Conservation (phyloP, 495 filamentous ascomycete species). For the Hypoxylon intermedium region DNA sequence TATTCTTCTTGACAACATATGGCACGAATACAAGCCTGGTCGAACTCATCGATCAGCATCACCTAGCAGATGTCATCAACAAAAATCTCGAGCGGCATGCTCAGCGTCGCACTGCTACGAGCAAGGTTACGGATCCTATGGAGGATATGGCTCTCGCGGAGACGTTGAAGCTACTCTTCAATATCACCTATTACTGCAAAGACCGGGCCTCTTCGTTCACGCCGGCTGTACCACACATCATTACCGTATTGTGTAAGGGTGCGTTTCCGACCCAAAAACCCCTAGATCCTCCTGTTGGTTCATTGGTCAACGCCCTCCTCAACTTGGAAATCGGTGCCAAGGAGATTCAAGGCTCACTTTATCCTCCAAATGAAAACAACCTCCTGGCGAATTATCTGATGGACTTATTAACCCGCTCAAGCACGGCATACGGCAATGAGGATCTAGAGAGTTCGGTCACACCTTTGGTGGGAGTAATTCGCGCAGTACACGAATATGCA, state of each 20-base stretch:
- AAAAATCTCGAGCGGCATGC: conserved; percentile 76
- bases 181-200: conserved; percentile 76
- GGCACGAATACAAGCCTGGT: conserved; percentile 73
- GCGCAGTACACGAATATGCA: conserved; percentile 74
- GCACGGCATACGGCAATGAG: conserved; percentile 63
- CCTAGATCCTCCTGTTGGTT: conserved; percentile 54
- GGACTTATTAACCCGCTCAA: conserved; percentile 73
- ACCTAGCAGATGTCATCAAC: conserved; percentile 70
- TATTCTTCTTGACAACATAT: conserved; percentile 89
- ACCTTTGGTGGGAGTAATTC: conserved; percentile 75
- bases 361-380: conserved; percentile 69
- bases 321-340: conserved; percentile 70
- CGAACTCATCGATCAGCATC: conserved; percentile 71
- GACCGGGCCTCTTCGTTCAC: conserved; percentile 66
- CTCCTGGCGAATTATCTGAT: conserved; percentile 73
- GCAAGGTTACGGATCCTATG: conserved; percentile 61
- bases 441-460: conserved; percentile 72
- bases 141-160: conserved; percentile 82
- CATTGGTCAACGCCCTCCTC: conserved; percentile 79
- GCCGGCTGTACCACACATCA: conserved; percentile 70
- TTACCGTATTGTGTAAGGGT: conserved; percentile 68
- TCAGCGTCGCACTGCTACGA: conserved; percentile 34
- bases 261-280: conserved; percentile 45
- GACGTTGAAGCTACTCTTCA: conserved; percentile 88
- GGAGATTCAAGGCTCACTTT: conserved; percentile 57